These are phyloP conservation scores for Halteria grandinella DNA, from an alignment of 73 alveolate species.

Conservation along the genomic window DNA sequence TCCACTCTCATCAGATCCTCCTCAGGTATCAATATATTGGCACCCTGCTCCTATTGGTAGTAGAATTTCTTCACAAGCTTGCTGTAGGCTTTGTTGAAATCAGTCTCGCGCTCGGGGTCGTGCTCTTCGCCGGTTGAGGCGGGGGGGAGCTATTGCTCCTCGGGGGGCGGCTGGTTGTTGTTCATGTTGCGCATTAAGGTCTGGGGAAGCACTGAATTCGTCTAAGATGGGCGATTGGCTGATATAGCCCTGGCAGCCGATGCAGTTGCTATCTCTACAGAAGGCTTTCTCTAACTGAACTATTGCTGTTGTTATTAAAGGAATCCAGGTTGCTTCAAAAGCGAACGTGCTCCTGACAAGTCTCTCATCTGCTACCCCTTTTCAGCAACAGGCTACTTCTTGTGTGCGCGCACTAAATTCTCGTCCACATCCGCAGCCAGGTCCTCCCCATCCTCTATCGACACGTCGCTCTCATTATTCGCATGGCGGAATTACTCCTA, in stretches of 20 bases:
- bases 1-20: slow-evolving; percentile 27
- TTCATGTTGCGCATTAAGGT: not conserved
- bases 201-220: not conserved
- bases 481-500: slow-evolving; percentile 29
- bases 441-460: too few species aligned
- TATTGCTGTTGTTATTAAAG: not conserved
- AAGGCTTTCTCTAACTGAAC: not conserved
- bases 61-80: slow-evolving; percentile 30
- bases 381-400: too few species aligned
- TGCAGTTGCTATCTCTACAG: slow-evolving; percentile 6
- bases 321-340: not conserved
- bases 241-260: not conserved
- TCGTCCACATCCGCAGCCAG: too few species aligned
- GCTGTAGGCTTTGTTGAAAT: slow-evolving; percentile 53
- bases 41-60: slow-evolving; percentile 34
- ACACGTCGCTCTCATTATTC: not conserved
- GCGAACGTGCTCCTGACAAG: not conserved
- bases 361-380: not conserved
- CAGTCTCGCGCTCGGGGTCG: slow-evolving; percentile 48
- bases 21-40: slow-evolving; percentile 39
- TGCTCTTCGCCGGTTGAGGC: slow-evolving; percentile 8
- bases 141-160: too few species aligned
- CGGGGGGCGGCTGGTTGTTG: not conserved
- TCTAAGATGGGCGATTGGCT: not conserved
- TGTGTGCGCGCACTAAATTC: too few species aligned